These are phyloP conservation scores for Auricularia sp. DNA, from an alignment of 768 basidiomycete species.

Conservation along the genomic window DNA sequence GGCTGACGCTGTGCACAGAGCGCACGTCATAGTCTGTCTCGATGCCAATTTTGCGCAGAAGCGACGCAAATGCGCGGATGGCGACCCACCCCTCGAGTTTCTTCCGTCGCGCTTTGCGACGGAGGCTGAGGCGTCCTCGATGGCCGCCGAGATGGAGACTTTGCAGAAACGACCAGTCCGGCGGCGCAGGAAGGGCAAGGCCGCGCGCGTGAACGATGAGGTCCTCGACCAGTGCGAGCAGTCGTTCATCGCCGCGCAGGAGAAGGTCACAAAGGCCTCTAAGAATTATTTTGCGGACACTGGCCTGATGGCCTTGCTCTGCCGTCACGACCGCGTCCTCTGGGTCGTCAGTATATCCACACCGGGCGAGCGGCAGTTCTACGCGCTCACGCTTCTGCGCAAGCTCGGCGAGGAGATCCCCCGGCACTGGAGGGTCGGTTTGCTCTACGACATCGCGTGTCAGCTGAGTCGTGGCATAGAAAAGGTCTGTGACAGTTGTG, in stretches of 20 bases:
- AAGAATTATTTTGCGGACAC: slow-evolving; percentile 11
- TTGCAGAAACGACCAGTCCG: slow-evolving; percentile 3
- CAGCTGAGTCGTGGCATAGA: slow-evolving; percentile 22
- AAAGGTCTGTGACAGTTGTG: background rate
- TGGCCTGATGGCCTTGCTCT: slow-evolving; percentile 12
- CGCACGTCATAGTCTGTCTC: slow-evolving; percentile 21
- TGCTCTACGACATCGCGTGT: slow-evolving; percentile 27
- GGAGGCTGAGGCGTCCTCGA: slow-evolving; percentile 10
- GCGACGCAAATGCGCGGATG: slow-evolving; percentile 6
- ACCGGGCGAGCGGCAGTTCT: slow-evolving; percentile 31
- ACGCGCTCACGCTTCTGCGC: slow-evolving; percentile 24
- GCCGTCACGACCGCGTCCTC: slow-evolving; percentile 14
- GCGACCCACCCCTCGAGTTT: slow-evolving; percentile 13
- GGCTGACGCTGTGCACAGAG: background rate
- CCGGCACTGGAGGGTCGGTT: slow-evolving; percentile 13
- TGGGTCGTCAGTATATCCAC: slow-evolving; percentile 31
- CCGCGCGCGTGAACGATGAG: background rate
- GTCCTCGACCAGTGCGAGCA: slow-evolving; percentile 3
- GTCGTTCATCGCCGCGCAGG: slow-evolving; percentile 1
- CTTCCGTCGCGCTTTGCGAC: slow-evolving; percentile 16
- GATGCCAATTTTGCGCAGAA: slow-evolving; percentile 29
- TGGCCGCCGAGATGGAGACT: slow-evolving; percentile 14
- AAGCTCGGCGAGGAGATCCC: slow-evolving; percentile 23
- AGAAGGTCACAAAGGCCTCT: slow-evolving; percentile 11
- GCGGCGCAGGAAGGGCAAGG: background rate